Base-by-base conservation (phyloP, 495 filamentous ascomycete species). In the Penicillium ochrochloron region DNA sequence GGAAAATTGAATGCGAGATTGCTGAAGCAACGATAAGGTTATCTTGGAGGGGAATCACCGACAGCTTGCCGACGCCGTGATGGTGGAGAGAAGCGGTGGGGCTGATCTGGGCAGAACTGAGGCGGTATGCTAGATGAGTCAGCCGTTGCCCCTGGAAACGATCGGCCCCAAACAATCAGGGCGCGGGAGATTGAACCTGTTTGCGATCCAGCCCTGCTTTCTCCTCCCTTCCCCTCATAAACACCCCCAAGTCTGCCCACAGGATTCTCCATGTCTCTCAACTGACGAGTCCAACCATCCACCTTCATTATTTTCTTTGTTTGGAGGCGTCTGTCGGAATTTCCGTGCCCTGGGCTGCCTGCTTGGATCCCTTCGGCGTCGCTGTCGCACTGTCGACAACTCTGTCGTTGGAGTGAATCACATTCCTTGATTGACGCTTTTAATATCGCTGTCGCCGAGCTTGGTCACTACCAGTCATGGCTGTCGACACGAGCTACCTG, bases 401-500 rank as follows among this genome's bases (percentile, higher is more conserved):
- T 29, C 51, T 60, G 64, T 66, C 66, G 56, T 60, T 64, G 29
- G 60, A 64, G 54, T 63, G 52, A 57, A 61, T 62, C 59, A 65
- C 57, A 62, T 62, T 68, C 61, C 46, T 65, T 70, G 64, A 55
- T 58, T 64, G 60, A 46, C 42, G 57, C 27, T 64, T 52, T 10
- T 23, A 29, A 42, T 37, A 29, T 55, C 35, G 52, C 46, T 59
- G 44, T 50, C 60, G 55, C 42, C 48, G 12, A n/a, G 48, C 25
- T 62, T 63, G 62, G 54, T 42, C 41, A 29, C 29, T 31, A 53
- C 25, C 63, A 64, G 57, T 37, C 29, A 97, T 97, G 94, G 74
- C 77, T 42, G 95, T 97, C 86, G 92, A 97, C 78, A 92, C 93
- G 54, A 90, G 89, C 73, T 94, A 96, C 73, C 81, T 97, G 74